Base-by-base conservation (phyloP, 306 rosid genomes). In the Prunus davidiana region DNA sequence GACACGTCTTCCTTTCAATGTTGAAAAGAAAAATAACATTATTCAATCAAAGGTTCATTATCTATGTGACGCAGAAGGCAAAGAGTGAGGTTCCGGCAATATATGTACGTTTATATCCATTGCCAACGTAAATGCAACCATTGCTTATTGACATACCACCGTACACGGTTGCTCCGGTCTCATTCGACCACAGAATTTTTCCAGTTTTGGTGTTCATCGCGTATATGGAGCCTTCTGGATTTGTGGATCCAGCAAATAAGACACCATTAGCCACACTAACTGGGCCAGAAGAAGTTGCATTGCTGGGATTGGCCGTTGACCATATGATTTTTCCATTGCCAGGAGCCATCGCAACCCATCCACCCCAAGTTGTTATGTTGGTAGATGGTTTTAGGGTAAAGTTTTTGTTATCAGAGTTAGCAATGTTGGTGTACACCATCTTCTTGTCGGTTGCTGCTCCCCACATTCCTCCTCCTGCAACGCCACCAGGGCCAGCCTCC, bases 311-410 rank as follows among this genome's bases (percentile, higher is more conserved):
- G 0, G 79, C 83, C 0, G 68, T 80, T 27, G 88, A 80, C 96
- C 93, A 91, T 3, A 87, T 12, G 19, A 88, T 69, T 56, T 71
- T 52, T 27, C 93, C 96, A 15, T 41, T 58, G 11, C 46, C 51
- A 4, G 87, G 87, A 28, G 86, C 82, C 84, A 88, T 64, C 7
- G 91, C 88, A 6, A 82, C 88, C 96, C 96, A 90, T 34, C 86
- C 96, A 15, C 91, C 86, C 0, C 78, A 19, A 13, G 82, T 87
- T 2, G 87, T 85, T 8, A 38, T 64, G 49, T n/a, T 79, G 13
- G 56, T 50, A 0, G 92, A 77, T 60, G 92, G 91, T 41, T 24
- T 70, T 0, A 88, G 87, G 6, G 82, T 86, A 74, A 90, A 90
- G 43, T 81, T 83, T 30, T 65, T 72, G 15, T 1, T 38, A 0